phyloP scores from a whole-genome alignment of 1,139 yeast species.

The Saccharomyces pastorianus region DNA sequence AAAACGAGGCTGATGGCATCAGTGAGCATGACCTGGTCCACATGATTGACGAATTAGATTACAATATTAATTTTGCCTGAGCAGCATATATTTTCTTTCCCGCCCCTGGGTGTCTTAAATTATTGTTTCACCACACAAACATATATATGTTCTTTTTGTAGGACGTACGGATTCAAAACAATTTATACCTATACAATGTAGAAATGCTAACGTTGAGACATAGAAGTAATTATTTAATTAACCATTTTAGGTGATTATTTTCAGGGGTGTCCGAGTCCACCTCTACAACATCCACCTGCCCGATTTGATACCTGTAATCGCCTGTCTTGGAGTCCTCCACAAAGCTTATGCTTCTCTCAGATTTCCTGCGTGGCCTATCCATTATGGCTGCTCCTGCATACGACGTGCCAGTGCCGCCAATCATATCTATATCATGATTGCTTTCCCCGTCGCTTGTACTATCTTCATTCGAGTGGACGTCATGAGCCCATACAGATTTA shows the following conservation, averaged over 20 bases:
- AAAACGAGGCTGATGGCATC: constrained; percentile 28
- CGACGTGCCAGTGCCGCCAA: background rate
- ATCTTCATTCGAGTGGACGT: background rate
- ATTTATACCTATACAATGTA: background rate
- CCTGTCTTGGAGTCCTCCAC: constrained; percentile 25
- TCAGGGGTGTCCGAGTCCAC: constrained; percentile 21
- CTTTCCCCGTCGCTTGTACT: background rate
- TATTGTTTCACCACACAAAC: background rate
- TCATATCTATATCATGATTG: background rate
- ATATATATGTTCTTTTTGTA: background rate
- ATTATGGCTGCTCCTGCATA: background rate
- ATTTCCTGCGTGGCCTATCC: constrained; percentile 21
- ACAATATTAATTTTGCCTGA: constrained; percentile 71
- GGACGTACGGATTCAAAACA: background rate
- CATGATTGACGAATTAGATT: constrained; percentile 56
- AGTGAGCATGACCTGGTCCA: constrained; percentile 45
- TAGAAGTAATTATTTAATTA: constrained; percentile 7
- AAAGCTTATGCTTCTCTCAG: constrained; percentile 23
- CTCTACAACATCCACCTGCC: constrained; percentile 16
- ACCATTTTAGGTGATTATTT: constrained; percentile 16
- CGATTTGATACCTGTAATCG: constrained; percentile 9
- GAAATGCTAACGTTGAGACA: constrained; percentile 2
- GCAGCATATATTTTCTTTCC: background rate
- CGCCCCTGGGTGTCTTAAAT: background rate
- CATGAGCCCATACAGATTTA: background rate